phyloP scores from a whole-genome alignment of 1,139 yeast species.

The Blastobotrys arbuscula region DNA sequence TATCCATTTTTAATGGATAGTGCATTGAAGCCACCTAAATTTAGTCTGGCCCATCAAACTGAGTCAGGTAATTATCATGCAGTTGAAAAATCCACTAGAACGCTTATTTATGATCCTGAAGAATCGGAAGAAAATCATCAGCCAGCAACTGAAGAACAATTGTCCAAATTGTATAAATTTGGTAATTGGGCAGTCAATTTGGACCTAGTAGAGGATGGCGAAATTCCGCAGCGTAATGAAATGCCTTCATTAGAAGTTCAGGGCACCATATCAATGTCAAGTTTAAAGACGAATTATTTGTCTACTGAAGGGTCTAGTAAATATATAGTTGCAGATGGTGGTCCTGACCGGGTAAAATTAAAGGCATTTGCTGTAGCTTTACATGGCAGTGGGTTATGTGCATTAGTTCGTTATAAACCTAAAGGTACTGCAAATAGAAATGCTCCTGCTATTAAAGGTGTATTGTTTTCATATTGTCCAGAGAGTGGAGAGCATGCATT shows the following conservation, averaged over 20 bases:
- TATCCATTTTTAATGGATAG: background rate
- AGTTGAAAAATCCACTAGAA: background rate
- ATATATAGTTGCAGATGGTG: slow-evolving; percentile 43
- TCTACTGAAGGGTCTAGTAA: slow-evolving; percentile 53
- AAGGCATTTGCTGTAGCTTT: slow-evolving; percentile 53
- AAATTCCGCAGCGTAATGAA: background rate
- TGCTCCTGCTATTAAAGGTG: background rate
- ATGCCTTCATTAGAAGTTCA: background rate
- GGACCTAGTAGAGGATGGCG: no score
- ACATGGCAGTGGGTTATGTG: background rate
- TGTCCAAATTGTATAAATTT: no score
- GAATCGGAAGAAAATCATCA: no score
- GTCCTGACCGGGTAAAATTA: slow-evolving; percentile 45
- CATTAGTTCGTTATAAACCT: slow-evolving; percentile 3
- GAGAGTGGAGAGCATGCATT: slow-evolving; percentile 6
- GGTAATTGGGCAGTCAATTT: no score
- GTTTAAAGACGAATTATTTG: slow-evolving; percentile 18
- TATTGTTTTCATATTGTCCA: slow-evolving; percentile 42
- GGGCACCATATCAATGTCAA: background rate
- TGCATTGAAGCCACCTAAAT: background rate
- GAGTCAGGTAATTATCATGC: background rate
- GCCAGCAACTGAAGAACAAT: no score
- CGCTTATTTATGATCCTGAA: no score
- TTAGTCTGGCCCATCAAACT: background rate
- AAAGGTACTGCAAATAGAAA: background rate